Conservation (phyloP, 257 asterid genomes). For the Solanum etuberosum region DNA sequence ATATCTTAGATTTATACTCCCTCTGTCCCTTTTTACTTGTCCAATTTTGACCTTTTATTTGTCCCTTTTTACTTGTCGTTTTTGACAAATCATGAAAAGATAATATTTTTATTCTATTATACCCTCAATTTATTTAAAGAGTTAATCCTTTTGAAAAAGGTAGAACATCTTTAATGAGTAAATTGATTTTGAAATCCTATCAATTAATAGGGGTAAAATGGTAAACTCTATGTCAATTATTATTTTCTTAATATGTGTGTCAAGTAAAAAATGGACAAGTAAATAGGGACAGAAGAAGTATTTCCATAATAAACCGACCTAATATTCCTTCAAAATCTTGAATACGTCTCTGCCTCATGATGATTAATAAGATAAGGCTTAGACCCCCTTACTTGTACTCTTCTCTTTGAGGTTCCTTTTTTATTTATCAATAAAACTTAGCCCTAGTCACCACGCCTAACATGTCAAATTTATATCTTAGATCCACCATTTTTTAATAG, state of each 20-base stretch:
- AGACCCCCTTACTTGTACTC: not conserved
- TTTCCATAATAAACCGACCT: not conserved
- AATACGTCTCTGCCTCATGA: not conserved
- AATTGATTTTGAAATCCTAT: no score
- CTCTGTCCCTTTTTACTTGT: not conserved
- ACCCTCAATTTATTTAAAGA: no score
- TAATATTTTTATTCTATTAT: no score
- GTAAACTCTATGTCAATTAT: no score
- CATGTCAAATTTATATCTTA: not conserved
- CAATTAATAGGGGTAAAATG: no score
- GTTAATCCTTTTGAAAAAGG: no score
- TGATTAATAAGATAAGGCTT: no score
- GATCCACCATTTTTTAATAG: not conserved
- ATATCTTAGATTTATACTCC: no score
- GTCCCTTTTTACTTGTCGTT: not conserved
- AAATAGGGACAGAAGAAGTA: no score
- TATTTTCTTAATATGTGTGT: not conserved
- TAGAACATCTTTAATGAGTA: not conserved
- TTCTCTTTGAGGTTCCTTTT: not conserved
- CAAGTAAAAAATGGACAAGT: not conserved
- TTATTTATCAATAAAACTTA: not conserved
- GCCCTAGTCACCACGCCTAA: not conserved
- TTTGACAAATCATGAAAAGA: no score
- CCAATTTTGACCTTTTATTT: no score
- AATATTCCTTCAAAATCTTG: not conserved